Evolutionary conservation across 2,329 filamentous ascomycete genomes (phyloP).

Genomic region (Aspergillus quadrilineatus): DNA sequence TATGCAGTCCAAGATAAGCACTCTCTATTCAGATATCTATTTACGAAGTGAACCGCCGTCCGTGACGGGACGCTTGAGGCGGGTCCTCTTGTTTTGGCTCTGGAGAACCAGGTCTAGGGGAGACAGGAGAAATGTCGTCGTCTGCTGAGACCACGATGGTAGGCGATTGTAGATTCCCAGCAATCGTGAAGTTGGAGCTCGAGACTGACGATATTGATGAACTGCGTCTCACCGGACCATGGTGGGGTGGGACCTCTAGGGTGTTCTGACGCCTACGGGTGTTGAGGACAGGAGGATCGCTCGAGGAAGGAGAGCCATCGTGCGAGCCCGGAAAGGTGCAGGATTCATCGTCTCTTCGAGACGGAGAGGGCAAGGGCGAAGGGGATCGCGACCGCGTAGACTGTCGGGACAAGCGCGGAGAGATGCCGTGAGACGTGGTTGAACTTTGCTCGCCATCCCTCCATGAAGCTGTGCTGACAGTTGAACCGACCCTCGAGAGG

Average conservation of each 20-base stretch:
- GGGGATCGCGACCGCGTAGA: slow-evolving; percentile 1
- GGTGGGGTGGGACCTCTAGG: slow-evolving; percentile 2
- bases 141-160: background rate
- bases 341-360: background rate
- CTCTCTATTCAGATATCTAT: background rate
- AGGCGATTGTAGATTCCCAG: background rate
- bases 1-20: background rate
- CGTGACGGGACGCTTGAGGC: background rate
- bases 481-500: background rate
- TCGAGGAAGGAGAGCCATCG: background rate
- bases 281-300: background rate
- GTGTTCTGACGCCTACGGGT: background rate
- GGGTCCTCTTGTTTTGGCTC: background rate
- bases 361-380: background rate
- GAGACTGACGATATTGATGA: background rate
- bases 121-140: background rate
- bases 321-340: no score
- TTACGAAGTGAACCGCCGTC: slow-evolving; percentile 1
- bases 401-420: background rate
- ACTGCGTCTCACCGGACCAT: background rate
- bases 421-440: background rate
- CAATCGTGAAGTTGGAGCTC: background rate
- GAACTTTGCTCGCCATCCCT: background rate
- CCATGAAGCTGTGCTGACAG: background rate
- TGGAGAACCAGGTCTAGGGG: background rate